Percentiles rank a stretch among this genome's conserved stretches.
Evolutionary conservation across 179 eudicot species (phyloP).

Genomic region (Beta lomatogona): DNA sequence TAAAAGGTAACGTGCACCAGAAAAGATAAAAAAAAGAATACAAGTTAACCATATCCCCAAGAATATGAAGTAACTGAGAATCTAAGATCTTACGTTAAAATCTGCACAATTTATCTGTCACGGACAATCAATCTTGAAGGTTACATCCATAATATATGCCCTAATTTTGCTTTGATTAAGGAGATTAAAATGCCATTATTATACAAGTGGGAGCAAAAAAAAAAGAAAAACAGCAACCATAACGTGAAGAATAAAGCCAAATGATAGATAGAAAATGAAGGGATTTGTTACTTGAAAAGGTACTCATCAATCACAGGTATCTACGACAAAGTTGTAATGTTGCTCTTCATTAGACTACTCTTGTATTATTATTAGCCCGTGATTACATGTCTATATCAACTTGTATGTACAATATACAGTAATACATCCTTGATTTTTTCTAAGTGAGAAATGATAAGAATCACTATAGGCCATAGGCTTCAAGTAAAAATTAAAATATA

Average conservation of each 20-base stretch:
- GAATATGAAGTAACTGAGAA: too few species aligned
- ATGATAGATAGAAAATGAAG: not conserved
- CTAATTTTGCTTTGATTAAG: not conserved
- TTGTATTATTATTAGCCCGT: conserved; percentile 13
- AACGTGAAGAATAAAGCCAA: conserved; percentile 20
- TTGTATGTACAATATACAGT: not conserved
- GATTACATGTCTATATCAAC: conserved; percentile 24
- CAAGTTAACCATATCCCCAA: too few species aligned
- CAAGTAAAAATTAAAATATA: too few species aligned
- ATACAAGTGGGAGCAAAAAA: conserved; percentile 4
- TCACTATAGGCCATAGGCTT: too few species aligned
- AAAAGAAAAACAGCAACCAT: not conserved
- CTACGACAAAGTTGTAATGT: conserved; percentile 12
- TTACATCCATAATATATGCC: not conserved
- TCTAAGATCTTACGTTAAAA: too few species aligned
- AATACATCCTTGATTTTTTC: too few species aligned
- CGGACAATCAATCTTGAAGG: not conserved
- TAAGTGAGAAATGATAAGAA: too few species aligned
- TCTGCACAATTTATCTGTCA: too few species aligned
- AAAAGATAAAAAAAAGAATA: too few species aligned
- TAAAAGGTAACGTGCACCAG: too few species aligned
- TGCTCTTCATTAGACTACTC: not conserved
- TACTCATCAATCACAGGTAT: conserved; percentile 12
- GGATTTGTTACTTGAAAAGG: not conserved
- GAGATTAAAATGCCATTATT: conserved; percentile 9